phyloP scores from a whole-genome alignment of 805 yeast species.

The Kodamaea jinghongensis region DNA sequence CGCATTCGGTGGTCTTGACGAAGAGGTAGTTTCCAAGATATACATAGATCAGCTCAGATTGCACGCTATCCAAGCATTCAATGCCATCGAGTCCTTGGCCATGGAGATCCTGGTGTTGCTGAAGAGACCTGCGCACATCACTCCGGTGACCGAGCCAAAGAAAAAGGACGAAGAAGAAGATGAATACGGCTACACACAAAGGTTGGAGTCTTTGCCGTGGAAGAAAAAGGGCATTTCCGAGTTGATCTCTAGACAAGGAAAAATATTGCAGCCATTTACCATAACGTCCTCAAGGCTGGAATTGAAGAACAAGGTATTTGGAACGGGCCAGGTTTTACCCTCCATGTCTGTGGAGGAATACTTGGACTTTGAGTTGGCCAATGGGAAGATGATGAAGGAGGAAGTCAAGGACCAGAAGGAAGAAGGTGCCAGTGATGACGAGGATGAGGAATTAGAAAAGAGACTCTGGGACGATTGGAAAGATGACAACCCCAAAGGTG shows the following conservation, averaged over 20 bases:
- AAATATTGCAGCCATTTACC: slow-evolving; percentile 80
- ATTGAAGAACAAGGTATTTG: slow-evolving; percentile 64
- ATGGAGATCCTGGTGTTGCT: slow-evolving; percentile 68
- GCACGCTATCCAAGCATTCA: slow-evolving; percentile 52
- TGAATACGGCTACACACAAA: slow-evolving; percentile 59
- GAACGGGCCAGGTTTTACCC: slow-evolving; percentile 90
- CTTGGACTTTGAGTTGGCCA: slow-evolving; percentile 76
- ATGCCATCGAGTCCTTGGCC: slow-evolving; percentile 52
- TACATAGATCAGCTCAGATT: slow-evolving; percentile 55
- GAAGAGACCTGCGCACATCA: slow-evolving; percentile 31
- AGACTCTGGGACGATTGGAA: slow-evolving; percentile 93
- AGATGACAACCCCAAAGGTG: slow-evolving; percentile 81
- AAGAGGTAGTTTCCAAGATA: slow-evolving; percentile 57
- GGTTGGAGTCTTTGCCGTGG: slow-evolving; percentile 47
- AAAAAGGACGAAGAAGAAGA: slow-evolving; percentile 8
- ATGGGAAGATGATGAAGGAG: slow-evolving; percentile 72
- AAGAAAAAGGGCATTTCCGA: slow-evolving; percentile 22
- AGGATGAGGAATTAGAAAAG: slow-evolving; percentile 68
- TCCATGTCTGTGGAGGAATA: slow-evolving; percentile 94
- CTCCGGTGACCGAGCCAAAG: slow-evolving; percentile 7
- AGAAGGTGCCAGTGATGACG: slow-evolving; percentile 44
- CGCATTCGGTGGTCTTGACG: slow-evolving; percentile 46
- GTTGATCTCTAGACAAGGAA: slow-evolving; percentile 67
- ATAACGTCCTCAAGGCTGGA: slow-evolving; percentile 56
- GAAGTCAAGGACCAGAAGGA: slow-evolving; percentile 37